Conservation (phyloP, 202 grass and related monocot species). For the Schoenoplectus tabernaemontani region DNA sequence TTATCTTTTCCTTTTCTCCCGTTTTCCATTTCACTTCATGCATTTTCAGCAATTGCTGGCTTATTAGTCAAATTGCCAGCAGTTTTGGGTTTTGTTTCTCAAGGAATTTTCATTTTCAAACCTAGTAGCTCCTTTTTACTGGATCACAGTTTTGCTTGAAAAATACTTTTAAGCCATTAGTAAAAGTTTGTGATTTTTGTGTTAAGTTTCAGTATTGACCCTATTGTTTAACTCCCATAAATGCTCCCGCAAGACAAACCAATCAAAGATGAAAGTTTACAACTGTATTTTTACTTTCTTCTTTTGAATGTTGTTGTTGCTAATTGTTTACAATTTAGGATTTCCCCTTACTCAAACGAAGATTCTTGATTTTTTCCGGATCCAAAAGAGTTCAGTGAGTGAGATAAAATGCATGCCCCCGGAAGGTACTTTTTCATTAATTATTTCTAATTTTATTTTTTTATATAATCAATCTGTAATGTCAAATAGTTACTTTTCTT, state of each 20-base stretch:
- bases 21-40: neutral
- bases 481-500: neutral
- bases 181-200: neutral
- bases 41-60: neutral
- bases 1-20: neutral
- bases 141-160: neutral
- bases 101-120: neutral
- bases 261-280: neutral
- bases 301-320: neutral
- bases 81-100: neutral
- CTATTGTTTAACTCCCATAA: neutral
- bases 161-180: neutral
- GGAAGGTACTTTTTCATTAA: slow-evolving; percentile 51
- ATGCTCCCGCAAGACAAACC: neutral
- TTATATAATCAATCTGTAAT: neutral
- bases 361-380: slow-evolving; percentile 93
- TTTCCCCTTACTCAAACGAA: slow-evolving; percentile 84
- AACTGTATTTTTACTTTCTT: neutral
- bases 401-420: slow-evolving; percentile 37
- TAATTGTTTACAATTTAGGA: slow-evolving; percentile 30
- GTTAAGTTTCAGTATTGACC: too few species aligned
- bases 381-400: slow-evolving; percentile 32
- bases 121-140: neutral
- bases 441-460: neutral
- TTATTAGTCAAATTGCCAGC: neutral